Percentiles rank a stretch among this genome's conserved stretches.
Conservation (phyloP, 2,329 filamentous ascomycete genomes). For the Fonsecaea pugnacius region DNA sequence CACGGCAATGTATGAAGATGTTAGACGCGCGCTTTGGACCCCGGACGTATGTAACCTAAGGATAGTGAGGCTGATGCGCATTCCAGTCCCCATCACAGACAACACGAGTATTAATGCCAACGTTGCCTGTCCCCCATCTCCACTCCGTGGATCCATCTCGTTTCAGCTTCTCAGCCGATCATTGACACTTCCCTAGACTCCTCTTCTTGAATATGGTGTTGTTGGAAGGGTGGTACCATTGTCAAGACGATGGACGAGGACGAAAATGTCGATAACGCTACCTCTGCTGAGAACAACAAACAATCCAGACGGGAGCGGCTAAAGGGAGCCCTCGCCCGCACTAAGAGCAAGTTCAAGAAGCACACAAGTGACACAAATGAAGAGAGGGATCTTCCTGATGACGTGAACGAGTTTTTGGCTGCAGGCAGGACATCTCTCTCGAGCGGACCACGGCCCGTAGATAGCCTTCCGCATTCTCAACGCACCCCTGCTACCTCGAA, state of each 20-base stretch:
- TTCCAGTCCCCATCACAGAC: background rate
- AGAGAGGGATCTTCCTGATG: conserved; percentile 29
- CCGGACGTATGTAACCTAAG: background rate
- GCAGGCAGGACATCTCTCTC: conserved; percentile 33
- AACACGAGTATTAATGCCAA: background rate
- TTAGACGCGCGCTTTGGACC: conserved; percentile 4
- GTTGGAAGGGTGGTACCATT: background rate
- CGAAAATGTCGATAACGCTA: conserved; percentile 26
- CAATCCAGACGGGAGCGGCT: conserved; percentile 30
- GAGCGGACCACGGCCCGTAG: conserved; percentile 17
- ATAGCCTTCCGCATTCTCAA: conserved; percentile 4
- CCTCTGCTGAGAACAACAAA: conserved; percentile 24
- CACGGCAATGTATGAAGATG: background rate
- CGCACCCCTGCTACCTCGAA: conserved; percentile 6
- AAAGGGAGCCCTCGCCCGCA: conserved; percentile 35
- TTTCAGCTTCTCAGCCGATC: conserved; percentile 23
- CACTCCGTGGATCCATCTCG: conserved; percentile 21
- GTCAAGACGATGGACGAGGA: conserved; percentile 34
- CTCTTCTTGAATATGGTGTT: conserved; percentile 24
- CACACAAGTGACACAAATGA: conserved; percentile 24
- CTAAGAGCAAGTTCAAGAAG: conserved; percentile 38
- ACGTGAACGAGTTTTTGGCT: conserved; percentile 37
- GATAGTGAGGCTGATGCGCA: conserved; percentile 5
- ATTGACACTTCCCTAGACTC: background rate
- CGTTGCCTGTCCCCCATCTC: conserved; percentile 7